A percentile compares a stretch with the other conserved stretches of the same genome.
phyloP scores from a whole-genome alignment of 1,284 basidiomycete species.

The Exobasidium rhododendri region DNA sequence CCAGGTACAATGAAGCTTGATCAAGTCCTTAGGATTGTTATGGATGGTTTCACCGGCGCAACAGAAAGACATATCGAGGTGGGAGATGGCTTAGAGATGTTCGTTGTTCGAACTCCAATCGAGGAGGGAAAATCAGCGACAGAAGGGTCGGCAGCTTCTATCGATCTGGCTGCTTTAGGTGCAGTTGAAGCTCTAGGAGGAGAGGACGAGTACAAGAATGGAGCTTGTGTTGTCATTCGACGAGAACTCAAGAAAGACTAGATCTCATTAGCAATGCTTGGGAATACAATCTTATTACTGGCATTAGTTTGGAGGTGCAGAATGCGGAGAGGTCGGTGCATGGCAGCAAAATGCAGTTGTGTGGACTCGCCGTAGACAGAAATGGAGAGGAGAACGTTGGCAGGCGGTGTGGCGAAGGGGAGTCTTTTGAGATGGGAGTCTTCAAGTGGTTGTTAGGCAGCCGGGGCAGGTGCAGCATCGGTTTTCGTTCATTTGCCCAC shows the following conservation, averaged over 20 bases:
- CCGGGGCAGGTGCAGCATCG: constrained; percentile 2
- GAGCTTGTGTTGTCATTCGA: constrained; percentile 49
- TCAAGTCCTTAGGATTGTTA: constrained; percentile 45
- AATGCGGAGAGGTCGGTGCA: no score
- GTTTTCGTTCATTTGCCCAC: no score
- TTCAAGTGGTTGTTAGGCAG: no score
- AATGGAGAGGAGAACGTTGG: no score
- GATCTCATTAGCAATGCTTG: background rate
- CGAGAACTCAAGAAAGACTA: constrained; percentile 53
- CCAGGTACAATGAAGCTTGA: constrained; percentile 46
- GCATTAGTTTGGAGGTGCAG: no score
- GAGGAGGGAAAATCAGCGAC: background rate
- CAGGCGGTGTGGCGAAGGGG: no score
- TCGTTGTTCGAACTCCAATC: constrained; percentile 34
- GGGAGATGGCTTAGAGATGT: constrained; percentile 53
- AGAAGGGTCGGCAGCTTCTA: constrained; percentile 22
- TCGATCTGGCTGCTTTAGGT: constrained; percentile 32
- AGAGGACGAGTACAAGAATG: constrained; percentile 45
- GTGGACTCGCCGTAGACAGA: no score
- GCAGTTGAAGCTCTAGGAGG: constrained; percentile 49
- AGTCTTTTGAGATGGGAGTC: no score
- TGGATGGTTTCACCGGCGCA: constrained; percentile 51
- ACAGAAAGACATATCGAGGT: constrained; percentile 54
- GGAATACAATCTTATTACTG: constrained; percentile 6
- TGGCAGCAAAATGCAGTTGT: no score